phyloP scores from a whole-genome alignment of 768 basidiomycete species.

The Auricularia sp. region DNA sequence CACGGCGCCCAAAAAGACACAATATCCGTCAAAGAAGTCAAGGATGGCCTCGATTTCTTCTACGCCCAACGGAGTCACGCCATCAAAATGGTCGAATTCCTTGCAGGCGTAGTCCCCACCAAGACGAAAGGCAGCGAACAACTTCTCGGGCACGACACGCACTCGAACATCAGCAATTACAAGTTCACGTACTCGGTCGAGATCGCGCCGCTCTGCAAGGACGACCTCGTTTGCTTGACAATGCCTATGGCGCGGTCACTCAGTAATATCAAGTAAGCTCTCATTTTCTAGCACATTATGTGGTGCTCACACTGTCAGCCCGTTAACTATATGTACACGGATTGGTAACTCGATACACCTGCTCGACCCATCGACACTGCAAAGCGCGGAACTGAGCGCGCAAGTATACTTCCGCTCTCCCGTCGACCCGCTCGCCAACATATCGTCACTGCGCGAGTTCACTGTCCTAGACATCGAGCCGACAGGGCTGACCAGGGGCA shows the following conservation, averaged over 20 bases:
- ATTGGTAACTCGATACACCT: conserved; percentile 89
- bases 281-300: neutral
- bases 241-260: conserved; percentile 69
- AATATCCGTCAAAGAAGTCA: conserved; percentile 82
- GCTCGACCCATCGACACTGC: conserved; percentile 80
- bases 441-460: conserved; percentile 87
- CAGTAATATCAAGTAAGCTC: conserved; percentile 64
- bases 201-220: conserved; percentile 94
- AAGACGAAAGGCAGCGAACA: conserved; percentile 94
- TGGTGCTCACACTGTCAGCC: conserved; percentile 24
- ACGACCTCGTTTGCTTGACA: conserved; percentile 89
- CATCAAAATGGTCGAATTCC: conserved; percentile 93
- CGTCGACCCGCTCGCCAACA: conserved; percentile 72
- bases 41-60: conserved; percentile 95
- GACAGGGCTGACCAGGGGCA: conserved; percentile 58
- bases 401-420: conserved; percentile 85
- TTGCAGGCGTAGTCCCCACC: conserved; percentile 77
- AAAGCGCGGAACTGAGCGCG: conserved; percentile 67
- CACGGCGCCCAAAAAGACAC: conserved; percentile 96
- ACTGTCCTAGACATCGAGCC: conserved; percentile 91
- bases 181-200: conserved; percentile 98
- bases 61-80: conserved; percentile 86
- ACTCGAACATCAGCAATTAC: conserved; percentile 87
- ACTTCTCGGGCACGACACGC: conserved; percentile 84
- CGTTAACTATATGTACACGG: conserved; percentile 77